Evolutionary conservation across 176 grass and related monocot species (phyloP).

Genomic region (Zea luxurians): DNA sequence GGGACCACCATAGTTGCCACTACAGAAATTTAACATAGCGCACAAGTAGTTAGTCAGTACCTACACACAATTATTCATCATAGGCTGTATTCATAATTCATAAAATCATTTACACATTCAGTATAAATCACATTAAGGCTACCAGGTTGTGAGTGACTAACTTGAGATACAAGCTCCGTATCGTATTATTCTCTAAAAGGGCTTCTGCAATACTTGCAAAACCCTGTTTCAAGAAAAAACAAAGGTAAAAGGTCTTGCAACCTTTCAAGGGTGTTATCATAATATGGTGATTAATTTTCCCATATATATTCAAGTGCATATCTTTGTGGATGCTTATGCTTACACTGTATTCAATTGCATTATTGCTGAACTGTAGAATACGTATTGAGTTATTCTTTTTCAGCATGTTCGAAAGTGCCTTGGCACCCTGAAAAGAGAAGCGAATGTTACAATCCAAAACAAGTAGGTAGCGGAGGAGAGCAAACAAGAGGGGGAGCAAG

Average conservation of each 20-base stretch:
- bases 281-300: conserved; percentile 8
- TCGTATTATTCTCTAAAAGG: conserved; percentile 80
- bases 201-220: conserved; percentile 93
- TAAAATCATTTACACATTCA: conserved; percentile 17
- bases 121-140: conserved; percentile 32
- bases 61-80: conserved; percentile 28
- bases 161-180: conserved; percentile 91
- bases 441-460: conserved; percentile 9
- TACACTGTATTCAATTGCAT: conserved; percentile 89
- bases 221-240: conserved; percentile 60
- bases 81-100: conserved; percentile 22
- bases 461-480: not conserved
- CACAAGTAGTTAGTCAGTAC: conserved; percentile 34
- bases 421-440: conserved; percentile 75
- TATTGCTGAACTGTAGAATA: conserved; percentile 85
- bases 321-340: conserved; percentile 40
- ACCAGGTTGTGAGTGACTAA: conserved; percentile 50
- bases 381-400: conserved; percentile 84
- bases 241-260: conserved; percentile 23
- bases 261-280: conserved; percentile 26
- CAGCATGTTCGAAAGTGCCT: conserved; percentile 78
- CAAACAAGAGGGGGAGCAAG: not conserved
- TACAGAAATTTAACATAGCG: conserved; percentile 45
- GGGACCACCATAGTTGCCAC: conserved; percentile 97
- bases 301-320: conserved; percentile 20